phyloP scores from a whole-genome alignment of 192 early-diverging fungal species.

The Coemansia sp. region DNA sequence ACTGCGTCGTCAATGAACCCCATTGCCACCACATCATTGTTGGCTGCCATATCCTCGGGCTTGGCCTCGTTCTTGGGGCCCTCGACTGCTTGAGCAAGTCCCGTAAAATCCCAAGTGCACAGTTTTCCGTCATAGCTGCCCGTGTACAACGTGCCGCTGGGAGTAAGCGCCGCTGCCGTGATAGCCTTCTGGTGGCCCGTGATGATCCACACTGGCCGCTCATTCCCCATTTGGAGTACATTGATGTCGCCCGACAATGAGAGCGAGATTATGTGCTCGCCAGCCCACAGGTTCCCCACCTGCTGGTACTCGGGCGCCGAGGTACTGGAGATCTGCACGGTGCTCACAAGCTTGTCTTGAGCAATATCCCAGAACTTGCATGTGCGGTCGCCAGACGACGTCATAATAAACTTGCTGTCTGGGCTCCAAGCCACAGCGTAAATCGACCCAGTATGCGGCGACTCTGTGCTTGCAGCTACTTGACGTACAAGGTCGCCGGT shows the following conservation, averaged over 20 bases:
- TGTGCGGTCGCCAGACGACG: constrained; percentile 84
- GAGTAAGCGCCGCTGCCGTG: constrained; percentile 67
- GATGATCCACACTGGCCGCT: constrained; percentile 22
- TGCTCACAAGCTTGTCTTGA: constrained; percentile 65
- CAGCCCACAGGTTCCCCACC: constrained; percentile 91
- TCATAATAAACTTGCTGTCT: constrained; percentile 72
- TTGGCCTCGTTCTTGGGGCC: constrained; percentile 15
- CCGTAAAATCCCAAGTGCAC: constrained; percentile 66
- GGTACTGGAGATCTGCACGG: constrained; percentile 55
- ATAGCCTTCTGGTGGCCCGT: constrained; percentile 85
- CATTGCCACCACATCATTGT: constrained; percentile 18
- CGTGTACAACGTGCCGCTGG: constrained; percentile 65
- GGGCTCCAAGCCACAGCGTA: constrained; percentile 88
- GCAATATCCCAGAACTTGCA: constrained; percentile 91
- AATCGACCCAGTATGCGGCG: constrained; percentile 77
- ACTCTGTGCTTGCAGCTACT: constrained; percentile 47
- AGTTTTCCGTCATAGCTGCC: constrained; percentile 94
- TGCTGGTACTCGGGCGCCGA: constrained; percentile 75
- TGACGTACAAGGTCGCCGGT: constrained; percentile 77
- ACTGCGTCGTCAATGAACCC: constrained; percentile 41
- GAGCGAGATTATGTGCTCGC: constrained; percentile 69
- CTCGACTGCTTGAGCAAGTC: background rate
- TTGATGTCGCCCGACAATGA: constrained; percentile 88
- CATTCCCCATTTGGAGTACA: constrained; percentile 64
- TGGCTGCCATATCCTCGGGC: constrained; percentile 16